phyloP scores from a whole-genome alignment of 352 stramenopile genomes.

The Phytophthora palmivora region DNA sequence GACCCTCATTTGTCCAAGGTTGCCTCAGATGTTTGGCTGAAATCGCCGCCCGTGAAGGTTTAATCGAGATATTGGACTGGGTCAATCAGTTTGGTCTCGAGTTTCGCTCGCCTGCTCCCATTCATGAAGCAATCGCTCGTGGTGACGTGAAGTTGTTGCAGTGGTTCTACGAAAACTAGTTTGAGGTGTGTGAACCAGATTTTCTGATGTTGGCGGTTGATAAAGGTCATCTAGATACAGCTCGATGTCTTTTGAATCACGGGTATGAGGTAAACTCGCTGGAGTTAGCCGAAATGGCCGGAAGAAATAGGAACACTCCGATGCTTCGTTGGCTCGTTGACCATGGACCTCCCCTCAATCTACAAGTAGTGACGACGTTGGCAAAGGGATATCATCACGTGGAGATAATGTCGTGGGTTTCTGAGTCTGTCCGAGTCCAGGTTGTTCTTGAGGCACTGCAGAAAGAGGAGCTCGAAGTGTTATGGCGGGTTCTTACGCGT shows the following conservation, averaged over 20 bases:
- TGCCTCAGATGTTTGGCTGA: no score
- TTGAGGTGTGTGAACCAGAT: neutral
- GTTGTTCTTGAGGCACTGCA: neutral
- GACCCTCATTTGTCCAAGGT: no score
- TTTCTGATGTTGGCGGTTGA: neutral
- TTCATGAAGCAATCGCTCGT: neutral
- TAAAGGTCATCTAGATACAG: neutral
- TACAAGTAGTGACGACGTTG: neutral
- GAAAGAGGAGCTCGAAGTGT: neutral
- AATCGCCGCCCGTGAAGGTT: neutral
- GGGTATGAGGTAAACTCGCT: neutral
- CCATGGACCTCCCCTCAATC: neutral
- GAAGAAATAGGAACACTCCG: neutral
- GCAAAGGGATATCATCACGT: neutral
- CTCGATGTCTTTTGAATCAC: conserved; percentile 1
- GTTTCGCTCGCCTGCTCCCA: neutral
- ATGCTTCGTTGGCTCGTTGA: conserved; percentile 4
- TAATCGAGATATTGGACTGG: conserved; percentile 11
- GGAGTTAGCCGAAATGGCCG: neutral
- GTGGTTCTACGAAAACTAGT: conserved; percentile 1
- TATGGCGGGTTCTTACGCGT: conserved; percentile 3
- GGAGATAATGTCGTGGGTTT: conserved; percentile 4
- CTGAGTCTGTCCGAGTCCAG: conserved; percentile 1
- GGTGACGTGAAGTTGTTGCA: conserved; percentile 10
- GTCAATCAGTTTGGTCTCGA: conserved; percentile 1